Conservation (phyloP, 1,284 basidiomycete species). For the Volvariella volvacea region DNA sequence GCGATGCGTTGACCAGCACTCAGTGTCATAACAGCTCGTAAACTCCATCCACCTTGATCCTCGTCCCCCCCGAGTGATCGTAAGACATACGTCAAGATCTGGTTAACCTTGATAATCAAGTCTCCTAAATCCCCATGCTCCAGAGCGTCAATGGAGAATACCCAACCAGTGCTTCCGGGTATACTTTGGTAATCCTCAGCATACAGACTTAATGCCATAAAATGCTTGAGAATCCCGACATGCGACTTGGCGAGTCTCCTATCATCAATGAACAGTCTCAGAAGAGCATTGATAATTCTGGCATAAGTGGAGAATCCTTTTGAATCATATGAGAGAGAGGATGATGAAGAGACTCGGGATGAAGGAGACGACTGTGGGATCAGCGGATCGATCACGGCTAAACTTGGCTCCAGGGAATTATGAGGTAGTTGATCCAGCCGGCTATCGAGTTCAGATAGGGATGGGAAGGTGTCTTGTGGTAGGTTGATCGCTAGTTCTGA, state of each 20-base stretch:
- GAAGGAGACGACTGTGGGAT: conserved; percentile 11
- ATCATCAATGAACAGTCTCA: conserved; percentile 56
- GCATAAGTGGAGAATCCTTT: conserved; percentile 58
- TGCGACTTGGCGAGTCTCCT: conserved; percentile 54
- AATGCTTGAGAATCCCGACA: conserved; percentile 58
- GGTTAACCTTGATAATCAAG: conserved; percentile 48
- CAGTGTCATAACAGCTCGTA: background rate
- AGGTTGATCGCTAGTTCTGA: conserved; percentile 28
- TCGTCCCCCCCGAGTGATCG: conserved; percentile 27
- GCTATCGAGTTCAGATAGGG: conserved; percentile 35
- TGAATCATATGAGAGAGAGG: conserved; percentile 25
- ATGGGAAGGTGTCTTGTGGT: conserved; percentile 47
- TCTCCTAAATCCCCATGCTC: conserved; percentile 26
- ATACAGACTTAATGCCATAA: conserved; percentile 52
- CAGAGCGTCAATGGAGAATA: conserved; percentile 39
- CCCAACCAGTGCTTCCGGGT: conserved; percentile 32
- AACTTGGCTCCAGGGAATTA: conserved; percentile 44
- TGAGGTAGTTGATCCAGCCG: conserved; percentile 42
- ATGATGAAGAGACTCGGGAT: conserved; percentile 11
- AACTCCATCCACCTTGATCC: conserved; percentile 46
- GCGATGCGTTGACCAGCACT: background rate
- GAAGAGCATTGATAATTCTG: conserved; percentile 53
- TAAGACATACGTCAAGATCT: conserved; percentile 65
- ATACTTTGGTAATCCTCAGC: conserved; percentile 50
- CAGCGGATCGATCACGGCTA: conserved; percentile 60